phyloP scores from a whole-genome alignment of 192 early-diverging fungal genomes.

The Linnemannia exigua region DNA sequence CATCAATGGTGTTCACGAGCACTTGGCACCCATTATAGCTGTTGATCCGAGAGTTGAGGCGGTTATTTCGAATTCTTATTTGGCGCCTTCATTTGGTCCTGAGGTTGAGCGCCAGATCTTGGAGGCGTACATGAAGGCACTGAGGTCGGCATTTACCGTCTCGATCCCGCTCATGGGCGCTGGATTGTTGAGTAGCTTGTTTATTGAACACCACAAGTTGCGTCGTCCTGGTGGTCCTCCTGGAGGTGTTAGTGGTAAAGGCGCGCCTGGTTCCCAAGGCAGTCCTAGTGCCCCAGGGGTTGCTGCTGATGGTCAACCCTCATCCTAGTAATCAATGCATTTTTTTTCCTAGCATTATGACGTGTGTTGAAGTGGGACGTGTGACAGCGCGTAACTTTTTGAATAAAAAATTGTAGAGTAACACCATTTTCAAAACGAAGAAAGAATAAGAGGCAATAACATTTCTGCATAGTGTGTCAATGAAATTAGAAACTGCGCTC shows the following conservation, averaged over 20 bases:
- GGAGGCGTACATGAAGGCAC: slow-evolving; percentile 61
- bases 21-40: slow-evolving; percentile 11
- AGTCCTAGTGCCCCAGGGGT: background rate
- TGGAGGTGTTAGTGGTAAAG: background rate
- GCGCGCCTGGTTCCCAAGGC: background rate
- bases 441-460: too few species aligned
- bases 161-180: slow-evolving; percentile 61
- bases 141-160: slow-evolving; percentile 65
- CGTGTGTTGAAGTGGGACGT: too few species aligned
- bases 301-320: background rate
- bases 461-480: too few species aligned
- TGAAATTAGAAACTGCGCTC: slow-evolving; percentile 1
- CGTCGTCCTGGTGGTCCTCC: slow-evolving; percentile 6
- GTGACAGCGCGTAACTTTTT: too few species aligned
- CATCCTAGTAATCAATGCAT: background rate
- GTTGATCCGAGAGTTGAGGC: background rate
- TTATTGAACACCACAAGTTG: slow-evolving; percentile 46
- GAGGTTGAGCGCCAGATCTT: slow-evolving; percentile 55
- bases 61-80: slow-evolving; percentile 34
- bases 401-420: too few species aligned
- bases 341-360: too few species aligned
- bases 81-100: slow-evolving; percentile 36
- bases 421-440: too few species aligned
- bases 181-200: slow-evolving; percentile 56
- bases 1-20: slow-evolving; percentile 40